Conservation (phyloP, 805 yeast genomes). For the Kuraishia capsulata region DNA sequence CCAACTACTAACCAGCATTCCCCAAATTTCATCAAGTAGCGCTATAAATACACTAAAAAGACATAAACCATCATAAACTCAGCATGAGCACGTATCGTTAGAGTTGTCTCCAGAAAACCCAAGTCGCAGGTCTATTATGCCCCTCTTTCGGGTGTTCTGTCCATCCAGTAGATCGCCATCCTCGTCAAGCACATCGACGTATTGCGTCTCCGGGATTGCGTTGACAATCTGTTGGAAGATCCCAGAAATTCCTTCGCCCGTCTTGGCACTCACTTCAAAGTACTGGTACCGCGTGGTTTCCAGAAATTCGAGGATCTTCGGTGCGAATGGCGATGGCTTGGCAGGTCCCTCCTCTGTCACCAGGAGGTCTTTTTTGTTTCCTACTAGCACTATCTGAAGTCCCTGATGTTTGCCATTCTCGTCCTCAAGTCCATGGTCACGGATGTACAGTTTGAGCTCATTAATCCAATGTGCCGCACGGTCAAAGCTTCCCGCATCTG, state of each 20-base stretch:
- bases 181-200: slow-evolving; percentile 13
- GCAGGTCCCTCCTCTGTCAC: slow-evolving; percentile 9
- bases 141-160: no score
- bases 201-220: slow-evolving; percentile 17
- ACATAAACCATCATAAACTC: no score
- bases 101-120: no score
- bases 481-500: slow-evolving; percentile 41
- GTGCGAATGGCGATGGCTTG: slow-evolving; percentile 12
- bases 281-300: slow-evolving; percentile 11
- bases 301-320: slow-evolving; percentile 14
- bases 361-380: slow-evolving; percentile 72
- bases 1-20: no score
- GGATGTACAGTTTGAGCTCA: slow-evolving; percentile 40
- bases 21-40: no score
- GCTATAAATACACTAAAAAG: no score
- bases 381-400: slow-evolving; percentile 47
- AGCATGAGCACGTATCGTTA: no score
- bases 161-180: no score
- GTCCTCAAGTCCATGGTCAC: slow-evolving; percentile 17
- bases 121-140: no score
- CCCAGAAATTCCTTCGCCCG: slow-evolving; percentile 50
- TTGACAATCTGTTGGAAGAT: slow-evolving; percentile 26
- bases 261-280: slow-evolving; percentile 57
- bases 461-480: slow-evolving; percentile 88
- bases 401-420: no score